phyloP scores from a whole-genome alignment of 768 basidiomycete genomes.

The Mrakia gelida region DNA sequence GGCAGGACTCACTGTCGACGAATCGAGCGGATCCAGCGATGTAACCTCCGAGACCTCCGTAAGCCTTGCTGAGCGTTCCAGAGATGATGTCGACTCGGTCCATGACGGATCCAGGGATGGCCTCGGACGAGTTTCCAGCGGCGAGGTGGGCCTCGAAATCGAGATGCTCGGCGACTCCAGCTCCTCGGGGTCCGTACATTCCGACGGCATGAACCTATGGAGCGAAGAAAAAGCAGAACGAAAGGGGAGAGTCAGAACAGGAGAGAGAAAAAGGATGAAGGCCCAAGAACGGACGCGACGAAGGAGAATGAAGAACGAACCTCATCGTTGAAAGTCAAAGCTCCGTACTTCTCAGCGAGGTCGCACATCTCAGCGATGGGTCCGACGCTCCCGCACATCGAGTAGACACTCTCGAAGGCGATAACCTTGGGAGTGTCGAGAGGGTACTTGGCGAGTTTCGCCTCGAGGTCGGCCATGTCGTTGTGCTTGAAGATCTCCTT shows the following conservation, averaged over 20 bases:
- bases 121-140: constrained; percentile 67
- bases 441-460: constrained; percentile 78
- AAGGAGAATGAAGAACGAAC: constrained; percentile 44
- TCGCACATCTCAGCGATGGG: constrained; percentile 97
- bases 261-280: neutral
- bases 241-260: constrained; percentile 35
- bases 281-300: too few relatives aligned
- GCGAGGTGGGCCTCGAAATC: constrained; percentile 82
- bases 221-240: constrained; percentile 24
- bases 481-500: constrained; percentile 98
- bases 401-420: constrained; percentile 97
- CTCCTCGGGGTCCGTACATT: constrained; percentile 91
- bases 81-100: constrained; percentile 97
- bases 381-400: constrained; percentile 96
- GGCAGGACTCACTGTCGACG: constrained; percentile 55
- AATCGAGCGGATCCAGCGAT: constrained; percentile 90
- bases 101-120: constrained; percentile 82
- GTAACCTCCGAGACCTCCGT: constrained; percentile 95
- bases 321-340: constrained; percentile 96
- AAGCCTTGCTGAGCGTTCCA: constrained; percentile 95
- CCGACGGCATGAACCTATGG: constrained; percentile 80
- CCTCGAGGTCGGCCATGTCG: constrained; percentile 85
- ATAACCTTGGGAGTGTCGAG: constrained; percentile 94
- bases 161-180: constrained; percentile 96
- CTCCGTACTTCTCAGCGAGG: constrained; percentile 91